Evolutionary conservation across 1,139 yeast genomes (phyloP).

Genomic region (Candida buenavistaensis): DNA sequence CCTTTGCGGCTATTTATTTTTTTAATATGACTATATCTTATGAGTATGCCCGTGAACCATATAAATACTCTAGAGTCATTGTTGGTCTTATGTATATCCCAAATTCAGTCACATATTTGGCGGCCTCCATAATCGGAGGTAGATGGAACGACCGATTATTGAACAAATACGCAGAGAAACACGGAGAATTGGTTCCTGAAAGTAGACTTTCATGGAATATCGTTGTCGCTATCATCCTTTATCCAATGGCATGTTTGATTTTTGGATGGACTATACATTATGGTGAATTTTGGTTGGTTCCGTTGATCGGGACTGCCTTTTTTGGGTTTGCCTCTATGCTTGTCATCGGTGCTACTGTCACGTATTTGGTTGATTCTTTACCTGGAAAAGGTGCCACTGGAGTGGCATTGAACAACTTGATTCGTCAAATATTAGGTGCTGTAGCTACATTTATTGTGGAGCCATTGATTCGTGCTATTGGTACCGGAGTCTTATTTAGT

Average conservation of each 20-base stretch:
- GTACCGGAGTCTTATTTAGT: constrained; percentile 68
- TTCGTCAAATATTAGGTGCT: constrained; percentile 75
- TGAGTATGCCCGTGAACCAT: constrained; percentile 64
- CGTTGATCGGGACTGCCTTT: constrained; percentile 73
- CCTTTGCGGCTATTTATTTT: constrained; percentile 69
- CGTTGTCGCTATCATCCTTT: constrained; percentile 58
- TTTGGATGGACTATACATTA: constrained; percentile 81
- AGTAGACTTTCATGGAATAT: constrained; percentile 78
- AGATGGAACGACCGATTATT: constrained; percentile 71
- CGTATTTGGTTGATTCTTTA: constrained; percentile 79
- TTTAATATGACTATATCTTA: constrained; percentile 74
- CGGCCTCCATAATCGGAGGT: constrained; percentile 78
- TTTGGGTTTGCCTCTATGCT: constrained; percentile 86
- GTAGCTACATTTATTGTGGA: constrained; percentile 73
- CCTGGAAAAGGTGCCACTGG: constrained; percentile 93
- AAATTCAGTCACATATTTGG: constrained; percentile 72
- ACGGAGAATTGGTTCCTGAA: constrained; percentile 73
- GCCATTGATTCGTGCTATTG: constrained; percentile 62
- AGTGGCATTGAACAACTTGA: constrained; percentile 76
- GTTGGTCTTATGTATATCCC: constrained; percentile 82
- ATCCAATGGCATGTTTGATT: constrained; percentile 66
- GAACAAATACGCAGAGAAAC: constrained; percentile 49
- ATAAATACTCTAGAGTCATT: constrained; percentile 62
- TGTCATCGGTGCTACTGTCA: constrained; percentile 76
- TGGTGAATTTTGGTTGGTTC: constrained; percentile 72